phyloP scores from a whole-genome alignment of 2,329 filamentous ascomycete genomes.

The Whalleya microplaca region DNA sequence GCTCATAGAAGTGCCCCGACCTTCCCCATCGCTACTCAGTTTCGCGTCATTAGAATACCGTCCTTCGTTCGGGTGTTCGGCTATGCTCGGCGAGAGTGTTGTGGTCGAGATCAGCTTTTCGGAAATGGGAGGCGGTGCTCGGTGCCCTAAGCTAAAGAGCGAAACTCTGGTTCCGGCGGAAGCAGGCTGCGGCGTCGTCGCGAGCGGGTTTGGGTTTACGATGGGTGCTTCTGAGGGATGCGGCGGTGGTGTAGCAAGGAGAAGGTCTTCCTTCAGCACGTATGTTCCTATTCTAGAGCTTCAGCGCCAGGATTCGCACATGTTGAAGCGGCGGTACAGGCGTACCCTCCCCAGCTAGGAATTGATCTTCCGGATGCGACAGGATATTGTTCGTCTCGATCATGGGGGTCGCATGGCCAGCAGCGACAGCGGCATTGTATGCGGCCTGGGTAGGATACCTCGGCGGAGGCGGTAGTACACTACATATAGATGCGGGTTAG shows the following conservation, averaged over 20 bases:
- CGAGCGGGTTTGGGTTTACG: conserved; percentile 86
- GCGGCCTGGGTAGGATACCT: conserved; percentile 77
- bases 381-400: conserved; percentile 95
- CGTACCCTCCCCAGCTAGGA: conserved; percentile 89
- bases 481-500: conserved; percentile 40
- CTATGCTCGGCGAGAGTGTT: conserved; percentile 56
- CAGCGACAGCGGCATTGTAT: conserved; percentile 72
- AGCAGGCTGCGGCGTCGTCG: conserved; percentile 82
- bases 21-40: conserved; percentile 59
- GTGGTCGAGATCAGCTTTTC: conserved; percentile 58
- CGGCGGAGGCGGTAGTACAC: conserved; percentile 83
- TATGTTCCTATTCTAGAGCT: conserved; percentile 70
- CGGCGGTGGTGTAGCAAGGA: conserved; percentile 90
- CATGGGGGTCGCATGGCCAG: conserved; percentile 71
- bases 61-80: conserved; percentile 64
- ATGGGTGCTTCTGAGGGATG: conserved; percentile 92
- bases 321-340: background rate
- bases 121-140: conserved; percentile 55
- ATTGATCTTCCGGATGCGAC: conserved; percentile 82
- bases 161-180: conserved; percentile 85
- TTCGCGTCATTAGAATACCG: conserved; percentile 64
- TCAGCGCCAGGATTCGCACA: conserved; percentile 18
- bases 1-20: conserved; percentile 56
- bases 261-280: conserved; percentile 84
- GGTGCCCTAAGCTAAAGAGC: conserved; percentile 71